Conservation (phyloP, 495 filamentous ascomycete species). For the Chaetomidium leptoderma region DNA sequence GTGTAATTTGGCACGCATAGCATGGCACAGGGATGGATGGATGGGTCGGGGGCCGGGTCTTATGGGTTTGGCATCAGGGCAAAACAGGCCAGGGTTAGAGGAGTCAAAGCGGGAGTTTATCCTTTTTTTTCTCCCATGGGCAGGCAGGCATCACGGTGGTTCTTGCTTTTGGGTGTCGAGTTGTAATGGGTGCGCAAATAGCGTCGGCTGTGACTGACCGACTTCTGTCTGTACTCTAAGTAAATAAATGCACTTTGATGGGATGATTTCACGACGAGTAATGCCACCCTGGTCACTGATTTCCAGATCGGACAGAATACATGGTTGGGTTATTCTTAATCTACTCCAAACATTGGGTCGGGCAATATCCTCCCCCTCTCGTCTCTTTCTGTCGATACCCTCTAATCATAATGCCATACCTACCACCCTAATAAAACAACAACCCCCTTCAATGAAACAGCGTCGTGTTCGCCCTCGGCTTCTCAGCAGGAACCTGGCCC, state of each 20-base stretch:
- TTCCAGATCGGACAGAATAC: background rate
- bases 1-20: background rate
- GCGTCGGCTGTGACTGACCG: no score
- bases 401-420: background rate
- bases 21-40: background rate
- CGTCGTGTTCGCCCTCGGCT: conserved; percentile 16
- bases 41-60: background rate
- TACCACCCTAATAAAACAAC: background rate
- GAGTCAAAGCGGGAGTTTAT: background rate
- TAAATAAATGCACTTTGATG: background rate
- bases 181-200: background rate
- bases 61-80: background rate
- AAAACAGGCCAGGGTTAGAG: background rate
- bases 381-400: background rate
- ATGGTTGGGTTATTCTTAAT: background rate
- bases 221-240: background rate
- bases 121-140: background rate
- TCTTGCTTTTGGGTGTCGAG: background rate
- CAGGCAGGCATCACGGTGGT: background rate
- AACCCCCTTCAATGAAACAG: conserved; percentile 25
- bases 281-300: background rate
- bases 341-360: background rate
- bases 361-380: background rate
- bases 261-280: background rate
- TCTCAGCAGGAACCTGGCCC: conserved; percentile 32